These are phyloP conservation scores for Leptographium radiaticola DNA, from an alignment of 2,329 filamentous ascomycete species.

Conservation along the genomic window DNA sequence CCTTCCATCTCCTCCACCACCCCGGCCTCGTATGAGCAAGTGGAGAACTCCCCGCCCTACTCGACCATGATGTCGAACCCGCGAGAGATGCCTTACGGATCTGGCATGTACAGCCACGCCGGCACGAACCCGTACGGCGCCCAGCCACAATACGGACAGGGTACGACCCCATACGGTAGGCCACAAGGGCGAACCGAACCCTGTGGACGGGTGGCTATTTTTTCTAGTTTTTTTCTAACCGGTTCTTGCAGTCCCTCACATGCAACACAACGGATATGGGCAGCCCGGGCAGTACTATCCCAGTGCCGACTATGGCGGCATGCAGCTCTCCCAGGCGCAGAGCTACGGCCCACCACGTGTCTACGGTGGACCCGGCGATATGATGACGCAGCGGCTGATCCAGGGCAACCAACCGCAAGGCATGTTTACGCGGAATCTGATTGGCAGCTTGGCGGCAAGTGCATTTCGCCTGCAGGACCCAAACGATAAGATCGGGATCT, in stretches of 20 bases:
- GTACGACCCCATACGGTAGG: too few species aligned
- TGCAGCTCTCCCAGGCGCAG: slow-evolving; percentile 9
- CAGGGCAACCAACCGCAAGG: slow-evolving; percentile 48
- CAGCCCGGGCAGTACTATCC: slow-evolving; percentile 20
- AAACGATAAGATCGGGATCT: slow-evolving; percentile 72
- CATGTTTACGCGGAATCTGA: slow-evolving; percentile 91
- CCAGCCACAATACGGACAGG: slow-evolving; percentile 14
- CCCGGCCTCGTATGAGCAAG: slow-evolving; percentile 60
- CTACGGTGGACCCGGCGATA: slow-evolving; percentile 17
- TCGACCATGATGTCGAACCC: slow-evolving; percentile 24
- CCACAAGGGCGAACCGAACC: too few species aligned
- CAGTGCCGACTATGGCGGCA: slow-evolving; percentile 10
- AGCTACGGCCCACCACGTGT: slow-evolving; percentile 19
- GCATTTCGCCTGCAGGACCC: slow-evolving; percentile 73
- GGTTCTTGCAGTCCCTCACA: slow-evolving; percentile 5
- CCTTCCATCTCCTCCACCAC: slow-evolving; percentile 75
- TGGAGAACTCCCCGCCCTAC: slow-evolving; percentile 21
- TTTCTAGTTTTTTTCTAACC: background rate
- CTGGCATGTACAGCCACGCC: slow-evolving; percentile 14
- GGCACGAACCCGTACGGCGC: slow-evolving; percentile 15
- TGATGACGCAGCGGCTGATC: slow-evolving; percentile 20
- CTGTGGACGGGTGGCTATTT: background rate
- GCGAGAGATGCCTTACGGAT: slow-evolving; percentile 18
- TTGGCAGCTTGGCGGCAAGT: slow-evolving; percentile 81
- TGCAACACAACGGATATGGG: slow-evolving; percentile 20